phyloP scores from a whole-genome alignment of 148 eudicot genomes.

The Rhododendron kiyosumense region DNA sequence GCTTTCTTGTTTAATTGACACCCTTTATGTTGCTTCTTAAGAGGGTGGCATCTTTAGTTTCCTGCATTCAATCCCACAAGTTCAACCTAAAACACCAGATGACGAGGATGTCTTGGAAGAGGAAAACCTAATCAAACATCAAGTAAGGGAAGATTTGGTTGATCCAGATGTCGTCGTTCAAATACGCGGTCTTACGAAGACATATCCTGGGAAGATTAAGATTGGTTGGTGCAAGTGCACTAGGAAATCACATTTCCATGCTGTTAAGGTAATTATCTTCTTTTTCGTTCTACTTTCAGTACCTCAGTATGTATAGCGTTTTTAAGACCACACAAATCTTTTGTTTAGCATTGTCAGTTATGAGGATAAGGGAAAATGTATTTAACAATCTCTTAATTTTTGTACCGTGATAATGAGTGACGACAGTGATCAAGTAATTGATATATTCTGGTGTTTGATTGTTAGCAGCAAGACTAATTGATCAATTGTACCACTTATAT shows the following conservation, averaged over 20 bases:
- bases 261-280: constrained; percentile 47
- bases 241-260: constrained; percentile 68
- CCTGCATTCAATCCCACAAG: constrained; percentile 35
- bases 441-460: not conserved
- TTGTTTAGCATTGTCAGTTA: not conserved
- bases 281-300: not conserved
- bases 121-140: constrained; percentile 70
- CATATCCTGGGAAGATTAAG: constrained; percentile 52
- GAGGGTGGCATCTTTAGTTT: constrained; percentile 78
- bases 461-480: not conserved
- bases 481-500: not conserved
- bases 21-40: constrained; percentile 6
- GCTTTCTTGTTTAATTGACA: not conserved
- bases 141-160: constrained; percentile 35
- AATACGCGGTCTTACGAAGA: constrained; percentile 75
- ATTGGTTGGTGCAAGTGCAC: constrained; percentile 69
- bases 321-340: not conserved
- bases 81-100: constrained; percentile 44
- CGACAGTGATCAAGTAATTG: not conserved
- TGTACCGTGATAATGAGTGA: not conserved
- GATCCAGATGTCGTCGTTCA: constrained; percentile 71
- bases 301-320: not conserved
- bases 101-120: constrained; percentile 83
- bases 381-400: not conserved
- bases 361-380: not conserved